Conservation (phyloP, 1,284 basidiomycete genomes). For the Cronartium quercuum region DNA sequence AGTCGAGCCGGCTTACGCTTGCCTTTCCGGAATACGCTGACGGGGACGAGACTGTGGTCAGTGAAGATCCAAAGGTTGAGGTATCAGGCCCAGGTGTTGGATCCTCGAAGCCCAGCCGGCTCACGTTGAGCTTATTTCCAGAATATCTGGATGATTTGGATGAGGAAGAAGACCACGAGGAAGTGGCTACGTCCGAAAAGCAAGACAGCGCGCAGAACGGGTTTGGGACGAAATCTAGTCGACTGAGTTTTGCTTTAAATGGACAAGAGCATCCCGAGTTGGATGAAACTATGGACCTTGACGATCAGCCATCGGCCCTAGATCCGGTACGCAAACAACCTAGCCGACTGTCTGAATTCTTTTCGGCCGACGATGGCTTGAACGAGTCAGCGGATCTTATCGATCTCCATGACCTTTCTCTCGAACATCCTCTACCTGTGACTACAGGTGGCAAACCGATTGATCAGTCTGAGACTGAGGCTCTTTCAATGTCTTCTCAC, state of each 20-base stretch:
- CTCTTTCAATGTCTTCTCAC: neutral
- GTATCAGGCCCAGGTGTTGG: neutral
- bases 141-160: neutral
- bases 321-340: neutral
- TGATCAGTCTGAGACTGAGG: neutral
- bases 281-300: neutral
- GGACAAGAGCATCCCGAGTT: neutral
- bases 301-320: neutral
- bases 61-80: neutral
- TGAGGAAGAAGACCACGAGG: neutral
- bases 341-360: conserved; percentile 25
- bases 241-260: neutral
- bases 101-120: conserved; percentile 28
- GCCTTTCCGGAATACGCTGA: conserved; percentile 19
- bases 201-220: neutral
- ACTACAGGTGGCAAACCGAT: neutral
- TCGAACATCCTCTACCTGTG: too few relatives aligned
- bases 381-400: neutral
- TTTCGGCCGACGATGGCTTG: conserved; percentile 5
- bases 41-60: neutral
- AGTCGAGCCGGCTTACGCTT: conserved; percentile 12
- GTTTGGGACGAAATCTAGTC: neutral
- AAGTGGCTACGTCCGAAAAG: neutral
- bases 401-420: conserved; percentile 5
- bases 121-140: conserved; percentile 9